Base-by-base conservation (phyloP, 495 filamentous ascomycete species). In the Daldinia decipiens region DNA sequence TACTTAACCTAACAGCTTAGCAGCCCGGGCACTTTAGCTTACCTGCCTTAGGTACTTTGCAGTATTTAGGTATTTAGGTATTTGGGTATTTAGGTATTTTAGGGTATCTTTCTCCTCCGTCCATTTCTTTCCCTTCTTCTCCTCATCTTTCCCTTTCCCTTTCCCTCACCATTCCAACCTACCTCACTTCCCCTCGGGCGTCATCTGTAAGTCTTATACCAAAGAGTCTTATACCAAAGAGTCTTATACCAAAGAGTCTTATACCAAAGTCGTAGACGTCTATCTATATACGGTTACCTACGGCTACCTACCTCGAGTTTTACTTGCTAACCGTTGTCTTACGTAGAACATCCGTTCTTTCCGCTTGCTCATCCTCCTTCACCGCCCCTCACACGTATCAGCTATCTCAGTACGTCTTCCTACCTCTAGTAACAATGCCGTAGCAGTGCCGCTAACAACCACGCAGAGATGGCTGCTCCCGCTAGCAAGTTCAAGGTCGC, bases 401-500 rank as follows among this genome's bases (percentile, higher is more conserved):
- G 53, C 34, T 34, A 59, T 40, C 13, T 47, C 72, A 61, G 59
- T 74, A 60, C 19, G 59, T 68, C 34, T 27, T 40, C 12, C 31
- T 56, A 39, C 21, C 39, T 53, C 9, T 24, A 21, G 21, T 24
- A 21, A 12, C 24, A 12, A 3, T 47, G 1, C 19, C 43, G 19
- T 11, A 11, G 9, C 43, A 24, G 19, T 0, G 9, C 11, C 21
- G 17, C 43, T 73, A 61, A 74, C 65, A 21, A 13, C 47, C 29
- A 17, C 69, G 50, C 29, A 75, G 67, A 62, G 78, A 90, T 87
- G 84, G 78, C 87, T 85, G 91, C 93, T 79, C 94, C 94, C 82
- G 95, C 94, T 74, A 86, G 90, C 79, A 95, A 92, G 82, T 95
- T 90, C 90, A 97, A 98, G 92, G 94, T 99, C 85, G 93, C 95